Percentiles rank a stretch among this genome's conserved stretches.
These are phyloP conservation scores for Phytopythium chamaehyphon DNA, from an alignment of 352 stramenopile genomes.

Conservation along the genomic window DNA sequence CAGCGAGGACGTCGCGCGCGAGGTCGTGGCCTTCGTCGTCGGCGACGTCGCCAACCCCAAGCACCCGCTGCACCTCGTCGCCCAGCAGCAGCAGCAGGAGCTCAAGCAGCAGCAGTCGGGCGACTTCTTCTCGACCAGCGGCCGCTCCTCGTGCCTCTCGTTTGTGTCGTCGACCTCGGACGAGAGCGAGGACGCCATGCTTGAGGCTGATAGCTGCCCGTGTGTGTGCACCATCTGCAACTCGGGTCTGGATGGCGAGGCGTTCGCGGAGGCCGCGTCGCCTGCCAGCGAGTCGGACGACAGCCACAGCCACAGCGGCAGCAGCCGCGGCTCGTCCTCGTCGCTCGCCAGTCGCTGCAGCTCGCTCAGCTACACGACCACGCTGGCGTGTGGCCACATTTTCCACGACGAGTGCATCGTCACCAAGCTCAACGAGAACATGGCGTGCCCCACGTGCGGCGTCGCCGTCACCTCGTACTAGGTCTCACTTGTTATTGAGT, in stretches of 20 bases:
- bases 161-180: slow-evolving; percentile 9
- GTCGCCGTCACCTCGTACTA: slow-evolving; percentile 10
- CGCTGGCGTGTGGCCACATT: slow-evolving; percentile 39
- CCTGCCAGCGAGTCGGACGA: slow-evolving; percentile 2
- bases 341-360: slow-evolving; percentile 9
- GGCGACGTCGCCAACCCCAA: slow-evolving; percentile 20
- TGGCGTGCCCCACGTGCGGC: slow-evolving; percentile 40
- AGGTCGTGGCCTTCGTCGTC: slow-evolving; percentile 25
- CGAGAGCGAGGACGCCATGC: slow-evolving; percentile 9
- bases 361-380: slow-evolving; percentile 30
- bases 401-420: slow-evolving; percentile 68
- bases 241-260: slow-evolving; percentile 6
- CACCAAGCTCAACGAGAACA: slow-evolving; percentile 38
- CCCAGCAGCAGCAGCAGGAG: slow-evolving; percentile 7
- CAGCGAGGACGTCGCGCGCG: slow-evolving; percentile 14
- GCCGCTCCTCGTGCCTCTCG: slow-evolving; percentile 4
- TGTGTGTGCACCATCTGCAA: slow-evolving; percentile 5
- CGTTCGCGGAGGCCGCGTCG: slow-evolving; percentile 1
- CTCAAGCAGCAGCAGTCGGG: background rate
- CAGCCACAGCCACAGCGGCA: background rate
- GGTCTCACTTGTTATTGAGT: too few relatives aligned
- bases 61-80: slow-evolving; percentile 19
- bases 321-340: slow-evolving; percentile 6
- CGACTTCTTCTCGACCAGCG: slow-evolving; percentile 3
- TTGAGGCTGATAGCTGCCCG: slow-evolving; percentile 14